Conservation (phyloP, 805 yeast species). For the Starmerella sp. region DNA sequence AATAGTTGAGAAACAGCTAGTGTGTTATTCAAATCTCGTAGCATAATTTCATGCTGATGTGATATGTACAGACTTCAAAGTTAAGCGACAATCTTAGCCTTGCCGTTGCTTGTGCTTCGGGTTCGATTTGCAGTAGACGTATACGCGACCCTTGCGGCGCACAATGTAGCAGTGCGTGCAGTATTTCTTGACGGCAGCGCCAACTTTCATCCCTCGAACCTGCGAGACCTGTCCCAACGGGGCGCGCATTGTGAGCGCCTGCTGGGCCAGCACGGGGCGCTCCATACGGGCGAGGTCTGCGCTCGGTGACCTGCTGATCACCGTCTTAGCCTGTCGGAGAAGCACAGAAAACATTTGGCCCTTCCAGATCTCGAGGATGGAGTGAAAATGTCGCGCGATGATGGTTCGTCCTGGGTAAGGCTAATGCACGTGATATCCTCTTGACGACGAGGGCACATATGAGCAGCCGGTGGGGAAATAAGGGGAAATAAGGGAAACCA, state of each 20-base stretch:
- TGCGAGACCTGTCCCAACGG: conserved; percentile 3
- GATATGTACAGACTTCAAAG: neutral
- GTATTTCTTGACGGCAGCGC: conserved; percentile 85
- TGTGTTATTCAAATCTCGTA: neutral
- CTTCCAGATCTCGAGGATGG: neutral
- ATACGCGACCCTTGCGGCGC: conserved; percentile 88
- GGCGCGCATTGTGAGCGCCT: neutral
- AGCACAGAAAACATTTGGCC: conserved; percentile 2
- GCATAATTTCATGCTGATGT: neutral
- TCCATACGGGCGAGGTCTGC: neutral
- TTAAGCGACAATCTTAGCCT: conserved; percentile 23
- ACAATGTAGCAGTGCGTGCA: conserved; percentile 88
- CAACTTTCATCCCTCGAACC: conserved; percentile 72
- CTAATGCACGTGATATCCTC: neutral
- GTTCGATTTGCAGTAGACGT: conserved; percentile 84
- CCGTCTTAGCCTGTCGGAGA: conserved; percentile 2
- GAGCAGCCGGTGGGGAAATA: no score
- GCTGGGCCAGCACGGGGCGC: neutral
- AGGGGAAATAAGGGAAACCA: no score
- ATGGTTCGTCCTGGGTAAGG: neutral
- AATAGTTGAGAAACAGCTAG: neutral
- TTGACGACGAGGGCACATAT: no score
- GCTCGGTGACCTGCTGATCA: neutral
- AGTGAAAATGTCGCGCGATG: neutral
- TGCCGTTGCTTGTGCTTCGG: conserved; percentile 93